Evolutionary conservation across 78 protist genomes (phyloP), one percentile per base, ranked within the genome.

Genomic region (Salpingoeca rosetta): DNA sequence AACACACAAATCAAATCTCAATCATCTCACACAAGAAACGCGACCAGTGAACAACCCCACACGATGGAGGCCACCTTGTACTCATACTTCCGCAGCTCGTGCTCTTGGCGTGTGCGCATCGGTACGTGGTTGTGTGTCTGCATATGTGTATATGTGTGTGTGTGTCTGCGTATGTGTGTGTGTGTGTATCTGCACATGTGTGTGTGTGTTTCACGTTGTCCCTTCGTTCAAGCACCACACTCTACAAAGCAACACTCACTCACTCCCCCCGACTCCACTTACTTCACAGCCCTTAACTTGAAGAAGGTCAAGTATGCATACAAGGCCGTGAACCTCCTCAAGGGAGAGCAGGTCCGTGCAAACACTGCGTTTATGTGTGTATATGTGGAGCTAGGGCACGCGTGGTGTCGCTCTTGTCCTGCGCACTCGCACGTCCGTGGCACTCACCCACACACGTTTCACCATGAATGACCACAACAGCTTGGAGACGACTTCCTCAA

Each of bases 41-140:
- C n/a, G n/a, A n/a, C n/a, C n/a, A n/a, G n/a, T n/a, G n/a, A n/a
- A n/a, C n/a, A n/a, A n/a, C n/a, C n/a, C n/a, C n/a, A n/a, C n/a
- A n/a, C n/a, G n/a, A n/a, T n/a, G n/a, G n/a, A n/a, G 65, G 44
- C 72, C 38, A 81, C 39, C 35, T 83, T 94, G 44, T 94, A 89
- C 75, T 84, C 91, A 17, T 94, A 94, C 89, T 94, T 88, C 84
- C 90, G 96, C 75, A 85, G 91, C 82, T 90, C 94, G 44, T 91
- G 94, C 81, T 89, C 93, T 35, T 94, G 94, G 94, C 92, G 97
- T 76, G 93, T 94, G 27, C 92, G 97, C 85, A 73, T 87, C 12
- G 65, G 65, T 51, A 91, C 90, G 65, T 51, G 65, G 17, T 51
- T 51, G 17, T 17, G 65, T 51, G 65, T 17, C 65, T 22, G 7